Evolutionary conservation across 2,329 filamentous ascomycete genomes (phyloP).

Genomic region (Cadophora sp.): DNA sequence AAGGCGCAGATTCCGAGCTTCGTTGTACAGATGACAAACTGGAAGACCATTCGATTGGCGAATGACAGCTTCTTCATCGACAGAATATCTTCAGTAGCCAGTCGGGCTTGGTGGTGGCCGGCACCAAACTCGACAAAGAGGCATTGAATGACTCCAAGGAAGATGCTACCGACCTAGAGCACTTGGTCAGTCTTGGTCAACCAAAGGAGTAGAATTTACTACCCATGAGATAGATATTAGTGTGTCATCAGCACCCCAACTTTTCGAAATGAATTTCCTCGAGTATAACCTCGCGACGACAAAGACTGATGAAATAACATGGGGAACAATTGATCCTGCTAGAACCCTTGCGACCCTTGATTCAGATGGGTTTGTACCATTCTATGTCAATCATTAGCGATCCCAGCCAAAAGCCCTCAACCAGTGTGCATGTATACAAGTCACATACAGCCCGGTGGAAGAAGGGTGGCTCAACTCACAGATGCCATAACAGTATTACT

Average conservation of each 20-base stretch:
- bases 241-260: conserved; percentile 32
- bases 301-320: conserved; percentile 29
- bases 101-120: conserved; percentile 21
- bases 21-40: conserved; percentile 30
- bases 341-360: conserved; percentile 25
- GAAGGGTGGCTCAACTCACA: not conserved
- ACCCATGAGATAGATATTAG: conserved; percentile 33
- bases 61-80: conserved; percentile 26
- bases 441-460: not conserved
- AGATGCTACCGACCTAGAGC: conserved; percentile 18
- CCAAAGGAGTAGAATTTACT: not conserved
- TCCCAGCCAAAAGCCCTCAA: not conserved
- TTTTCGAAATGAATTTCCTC: conserved; percentile 26
- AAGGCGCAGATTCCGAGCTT: conserved; percentile 30
- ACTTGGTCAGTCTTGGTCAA: not conserved
- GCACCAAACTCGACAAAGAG: conserved; percentile 24
- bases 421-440: not conserved
- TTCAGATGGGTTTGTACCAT: conserved; percentile 11
- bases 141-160: conserved; percentile 22
- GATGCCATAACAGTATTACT: conserved; percentile 8
- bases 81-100: conserved; percentile 6
- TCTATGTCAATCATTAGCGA: not conserved
- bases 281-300: conserved; percentile 32
- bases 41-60: conserved; percentile 27
- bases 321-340: conserved; percentile 29